Evolutionary conservation across 768 basidiomycete species (phyloP), one percentile per base, ranked within the genome.

Genomic region (Hypholoma fasciculare): DNA sequence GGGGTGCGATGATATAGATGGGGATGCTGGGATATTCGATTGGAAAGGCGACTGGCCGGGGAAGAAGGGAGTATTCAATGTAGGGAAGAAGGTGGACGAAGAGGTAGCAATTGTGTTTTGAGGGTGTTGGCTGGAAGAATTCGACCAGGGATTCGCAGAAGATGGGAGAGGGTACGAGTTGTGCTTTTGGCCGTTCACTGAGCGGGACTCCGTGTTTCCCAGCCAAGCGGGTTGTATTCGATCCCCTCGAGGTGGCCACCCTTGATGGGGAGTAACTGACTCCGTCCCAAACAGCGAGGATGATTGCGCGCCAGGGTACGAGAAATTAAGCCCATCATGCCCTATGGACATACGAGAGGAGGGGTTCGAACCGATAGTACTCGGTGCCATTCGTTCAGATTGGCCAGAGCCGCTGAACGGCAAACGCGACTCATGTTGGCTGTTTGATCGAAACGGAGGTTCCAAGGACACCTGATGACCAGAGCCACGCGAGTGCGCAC

Each of bases 1-100:
- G 11, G 54, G 36, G 38, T 56, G 61, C 0, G 57, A 48, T 14
- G 52, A 58, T 14, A 63, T 17, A 46, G 57, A 49, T 30, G 64
- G 43, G 36, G 58, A 52, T 50, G 61, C 48, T 57, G 58, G 49
- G 51, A 63, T 20, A 63, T 62, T 64, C 16, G 73, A 57, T 56
- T 74, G 71, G 57, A 70, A 63, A 57, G 71, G 69, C 53, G 66
- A 65, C 56, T 72, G 67, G 43, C 63, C 61, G 19, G 86, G 86
- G 67, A 77, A 83, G 71, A 84, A 87, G 11, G 86, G 80, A 8
- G 84, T 77, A 60, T 70, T 84, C 39, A 86, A 76, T 14, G 86
- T 86, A 42, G 82, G 80, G 66, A 87, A 80, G 64, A 67, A 79
- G 46, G 69, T 65, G 38, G 69, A 64, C 12, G 49, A 59, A 17